These are phyloP conservation scores for Dactylellina parvicollis DNA, from an alignment of 2,329 filamentous ascomycete genomes.

Conservation along the genomic window DNA sequence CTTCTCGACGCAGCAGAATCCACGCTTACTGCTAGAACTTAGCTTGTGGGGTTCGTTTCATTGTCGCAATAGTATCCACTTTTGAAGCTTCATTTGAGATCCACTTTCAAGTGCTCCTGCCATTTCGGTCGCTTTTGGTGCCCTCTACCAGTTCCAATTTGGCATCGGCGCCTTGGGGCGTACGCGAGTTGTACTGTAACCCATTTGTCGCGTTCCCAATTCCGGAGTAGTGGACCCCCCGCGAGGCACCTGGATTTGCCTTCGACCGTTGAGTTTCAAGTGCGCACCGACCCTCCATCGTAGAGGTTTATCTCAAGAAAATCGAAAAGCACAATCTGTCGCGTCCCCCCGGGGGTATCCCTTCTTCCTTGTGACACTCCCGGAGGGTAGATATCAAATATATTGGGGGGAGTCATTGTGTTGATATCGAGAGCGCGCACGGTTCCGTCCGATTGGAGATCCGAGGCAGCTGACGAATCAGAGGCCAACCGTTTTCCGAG, in stretches of 20 bases:
- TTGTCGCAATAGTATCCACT: constrained; percentile 52
- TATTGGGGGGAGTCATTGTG: constrained; percentile 16
- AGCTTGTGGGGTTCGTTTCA: constrained; percentile 49
- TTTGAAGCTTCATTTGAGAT: constrained; percentile 24
- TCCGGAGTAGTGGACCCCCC: neutral
- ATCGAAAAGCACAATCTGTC: neutral
- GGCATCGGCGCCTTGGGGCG: neutral
- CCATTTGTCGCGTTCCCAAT: neutral
- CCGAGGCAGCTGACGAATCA: constrained; percentile 33
- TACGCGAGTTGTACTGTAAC: constrained; percentile 24
- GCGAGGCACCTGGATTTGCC: constrained; percentile 5
- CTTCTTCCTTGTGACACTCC: neutral
- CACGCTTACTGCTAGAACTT: neutral
- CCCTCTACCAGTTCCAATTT: constrained; percentile 14
- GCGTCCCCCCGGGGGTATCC: neutral
- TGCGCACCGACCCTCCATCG: constrained; percentile 24
- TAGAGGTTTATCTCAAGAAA: constrained; percentile 27
- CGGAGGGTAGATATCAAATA: constrained; percentile 22
- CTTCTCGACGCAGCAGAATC: constrained; percentile 38
- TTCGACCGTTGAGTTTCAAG: constrained; percentile 42
- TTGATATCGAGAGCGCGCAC: constrained; percentile 29
- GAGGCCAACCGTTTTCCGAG: neutral
- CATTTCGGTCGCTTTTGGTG: constrained; percentile 32
- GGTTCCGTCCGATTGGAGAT: constrained; percentile 36
- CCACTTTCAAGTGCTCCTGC: constrained; percentile 29